These are phyloP conservation scores for Ziziphus jujuba DNA, from an alignment of 306 rosid genomes.

Conservation along the genomic window DNA sequence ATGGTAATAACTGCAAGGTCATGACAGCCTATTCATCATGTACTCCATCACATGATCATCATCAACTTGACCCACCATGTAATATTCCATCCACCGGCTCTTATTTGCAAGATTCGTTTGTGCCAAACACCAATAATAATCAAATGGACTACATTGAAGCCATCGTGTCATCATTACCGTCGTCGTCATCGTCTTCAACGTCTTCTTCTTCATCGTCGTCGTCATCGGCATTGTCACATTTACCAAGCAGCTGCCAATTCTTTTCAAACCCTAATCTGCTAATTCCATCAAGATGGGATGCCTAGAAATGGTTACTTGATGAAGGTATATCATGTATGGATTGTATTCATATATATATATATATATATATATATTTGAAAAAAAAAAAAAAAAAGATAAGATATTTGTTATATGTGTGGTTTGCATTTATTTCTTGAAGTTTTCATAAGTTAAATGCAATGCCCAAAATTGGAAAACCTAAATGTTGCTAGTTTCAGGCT, in stretches of 20 bases:
- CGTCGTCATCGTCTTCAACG: slow-evolving; percentile 16
- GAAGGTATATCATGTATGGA: too few relatives aligned
- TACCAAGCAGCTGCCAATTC: slow-evolving; percentile 35
- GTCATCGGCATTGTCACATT: slow-evolving; percentile 23
- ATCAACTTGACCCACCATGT: slow-evolving; percentile 32
- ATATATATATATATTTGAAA: background rate
- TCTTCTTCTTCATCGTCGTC: slow-evolving; percentile 8
- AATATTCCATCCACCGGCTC: slow-evolving; percentile 18
- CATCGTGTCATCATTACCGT: slow-evolving; percentile 44
- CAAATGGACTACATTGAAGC: slow-evolving; percentile 55
- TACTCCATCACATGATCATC: slow-evolving; percentile 48
- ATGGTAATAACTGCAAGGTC: slow-evolving; percentile 33
- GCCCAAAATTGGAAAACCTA: slow-evolving; percentile 28
- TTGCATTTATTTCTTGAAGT: slow-evolving; percentile 11
- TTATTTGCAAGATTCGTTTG: background rate
- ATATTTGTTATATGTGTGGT: too few relatives aligned
- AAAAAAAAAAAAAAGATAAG: too few relatives aligned
- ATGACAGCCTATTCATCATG: slow-evolving; percentile 36
- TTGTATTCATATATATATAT: background rate
- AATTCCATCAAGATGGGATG: too few relatives aligned
- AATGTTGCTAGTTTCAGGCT: slow-evolving; percentile 41
- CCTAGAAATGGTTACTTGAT: too few relatives aligned
- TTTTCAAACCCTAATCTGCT: slow-evolving; percentile 15
- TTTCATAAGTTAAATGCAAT: slow-evolving; percentile 8
- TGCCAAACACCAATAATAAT: slow-evolving; percentile 6